A percentile compares a stretch with the other conserved stretches of the same genome.
Conservation (phyloP, 208 protist genomes). For the Acanthamoeba divionensis region DNA sequence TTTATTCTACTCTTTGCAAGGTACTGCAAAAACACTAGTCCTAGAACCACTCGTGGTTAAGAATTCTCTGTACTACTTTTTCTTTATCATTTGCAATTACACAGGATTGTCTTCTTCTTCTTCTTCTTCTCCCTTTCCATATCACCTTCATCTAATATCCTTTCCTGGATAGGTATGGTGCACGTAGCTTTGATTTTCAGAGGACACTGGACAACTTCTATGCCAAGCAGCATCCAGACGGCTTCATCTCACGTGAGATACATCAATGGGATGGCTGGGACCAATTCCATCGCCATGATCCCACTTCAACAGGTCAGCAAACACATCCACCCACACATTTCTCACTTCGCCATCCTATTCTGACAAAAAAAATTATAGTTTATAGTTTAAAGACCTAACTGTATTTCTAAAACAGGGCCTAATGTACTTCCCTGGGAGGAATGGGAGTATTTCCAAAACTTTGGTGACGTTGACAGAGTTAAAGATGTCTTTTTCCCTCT, state of each 20-base stretch:
- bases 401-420: background rate
- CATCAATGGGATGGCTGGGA: conserved; percentile 14
- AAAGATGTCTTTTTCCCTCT: conserved; percentile 30
- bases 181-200: conserved; percentile 9
- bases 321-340: no score
- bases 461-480: background rate
- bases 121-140: no score
- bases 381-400: background rate
- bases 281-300: conserved; percentile 12
- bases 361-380: no score
- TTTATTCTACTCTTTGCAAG: conserved; percentile 14
- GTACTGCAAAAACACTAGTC: no score
- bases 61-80: no score
- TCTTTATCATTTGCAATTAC: no score
- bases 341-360: no score
- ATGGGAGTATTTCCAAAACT: conserved; percentile 34
- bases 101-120: no score
- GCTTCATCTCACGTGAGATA: conserved; percentile 7
- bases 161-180: background rate
- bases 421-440: conserved; percentile 28
- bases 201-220: conserved; percentile 49
- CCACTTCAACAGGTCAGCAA: background rate
- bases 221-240: conserved; percentile 34
- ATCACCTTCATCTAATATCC: no score
- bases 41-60: no score